These are phyloP conservation scores for Beauveria rudraprayagi DNA, from an alignment of 2,329 filamentous ascomycete genomes.

Conservation along the genomic window DNA sequence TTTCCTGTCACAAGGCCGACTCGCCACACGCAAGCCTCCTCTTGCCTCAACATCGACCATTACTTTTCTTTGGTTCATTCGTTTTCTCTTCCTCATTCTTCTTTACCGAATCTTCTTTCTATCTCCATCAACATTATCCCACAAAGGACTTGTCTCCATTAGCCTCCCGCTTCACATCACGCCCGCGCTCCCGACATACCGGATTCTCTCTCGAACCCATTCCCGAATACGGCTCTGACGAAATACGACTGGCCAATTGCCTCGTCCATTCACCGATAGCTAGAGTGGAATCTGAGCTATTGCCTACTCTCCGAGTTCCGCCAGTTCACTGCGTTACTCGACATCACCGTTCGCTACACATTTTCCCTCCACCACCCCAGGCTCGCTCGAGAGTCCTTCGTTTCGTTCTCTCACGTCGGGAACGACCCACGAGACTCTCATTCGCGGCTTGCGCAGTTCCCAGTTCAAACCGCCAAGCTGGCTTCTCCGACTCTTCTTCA, in stretches of 20 bases:
- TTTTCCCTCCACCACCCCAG: neutral
- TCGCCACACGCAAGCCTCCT: conserved; percentile 10
- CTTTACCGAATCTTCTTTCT: neutral
- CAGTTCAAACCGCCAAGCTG: conserved; percentile 81
- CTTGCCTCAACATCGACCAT: conserved; percentile 7
- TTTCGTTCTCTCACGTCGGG: neutral
- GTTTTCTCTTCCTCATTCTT: neutral
- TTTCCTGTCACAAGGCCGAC: conserved; percentile 12
- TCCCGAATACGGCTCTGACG: neutral
- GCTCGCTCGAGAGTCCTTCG: neutral
- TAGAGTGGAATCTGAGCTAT: neutral
- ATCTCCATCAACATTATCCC: neutral
- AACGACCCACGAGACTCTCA: neutral
- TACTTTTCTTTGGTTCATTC: conserved; percentile 2
- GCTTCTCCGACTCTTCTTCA: conserved; percentile 82
- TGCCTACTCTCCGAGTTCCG: neutral
- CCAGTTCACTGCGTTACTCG: neutral
- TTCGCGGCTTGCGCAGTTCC: conserved; percentile 1
- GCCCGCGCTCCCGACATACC: neutral
- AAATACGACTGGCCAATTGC: neutral
- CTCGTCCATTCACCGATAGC: neutral
- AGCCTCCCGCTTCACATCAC: neutral
- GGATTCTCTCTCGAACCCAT: neutral
- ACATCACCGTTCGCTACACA: conserved; percentile 2
- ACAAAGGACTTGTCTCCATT: neutral